Conservation (phyloP, 805 yeast species). For the Candida ponderosae region DNA sequence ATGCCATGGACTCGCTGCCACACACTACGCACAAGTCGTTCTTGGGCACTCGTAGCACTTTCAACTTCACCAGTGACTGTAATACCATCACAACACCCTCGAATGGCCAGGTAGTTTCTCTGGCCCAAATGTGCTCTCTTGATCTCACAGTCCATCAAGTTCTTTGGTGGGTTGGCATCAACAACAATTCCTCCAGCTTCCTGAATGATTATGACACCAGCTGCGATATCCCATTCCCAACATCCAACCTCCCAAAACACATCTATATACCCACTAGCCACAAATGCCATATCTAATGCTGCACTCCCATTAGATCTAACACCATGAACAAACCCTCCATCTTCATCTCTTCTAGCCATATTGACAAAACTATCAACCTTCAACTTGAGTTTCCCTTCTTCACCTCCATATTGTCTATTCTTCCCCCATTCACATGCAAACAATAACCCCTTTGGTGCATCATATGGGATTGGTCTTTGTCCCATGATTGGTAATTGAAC, state of each 20-base stretch:
- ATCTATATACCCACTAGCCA: conserved; percentile 37
- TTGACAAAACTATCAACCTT: conserved; percentile 30
- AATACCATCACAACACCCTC: too few species aligned
- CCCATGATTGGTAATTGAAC: conserved; percentile 7
- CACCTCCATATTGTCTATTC: conserved; percentile 28
- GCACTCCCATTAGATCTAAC: conserved; percentile 40
- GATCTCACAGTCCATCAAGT: too few species aligned
- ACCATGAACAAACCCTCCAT: conserved; percentile 41
- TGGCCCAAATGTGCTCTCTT: too few species aligned
- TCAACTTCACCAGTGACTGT: too few species aligned
- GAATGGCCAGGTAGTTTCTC: too few species aligned
- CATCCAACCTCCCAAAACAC: conserved; percentile 44
- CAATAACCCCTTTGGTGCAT: conserved; percentile 31
- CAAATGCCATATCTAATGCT: conserved; percentile 35
- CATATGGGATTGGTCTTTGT: conserved; percentile 14
- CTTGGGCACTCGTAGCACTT: too few species aligned
- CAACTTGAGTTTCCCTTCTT: conserved; percentile 24
- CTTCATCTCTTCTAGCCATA: conserved; percentile 19
- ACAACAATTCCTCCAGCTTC: too few species aligned
- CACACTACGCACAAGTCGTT: too few species aligned
- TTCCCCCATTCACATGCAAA: conserved; percentile 40
- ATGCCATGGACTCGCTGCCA: too few species aligned
- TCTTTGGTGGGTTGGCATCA: too few species aligned
- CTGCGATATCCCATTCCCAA: conserved; percentile 44
- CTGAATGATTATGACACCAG: conserved; percentile 23